phyloP scores from a whole-genome alignment of 768 basidiomycete species.

The Pulveroboletus sp. region DNA sequence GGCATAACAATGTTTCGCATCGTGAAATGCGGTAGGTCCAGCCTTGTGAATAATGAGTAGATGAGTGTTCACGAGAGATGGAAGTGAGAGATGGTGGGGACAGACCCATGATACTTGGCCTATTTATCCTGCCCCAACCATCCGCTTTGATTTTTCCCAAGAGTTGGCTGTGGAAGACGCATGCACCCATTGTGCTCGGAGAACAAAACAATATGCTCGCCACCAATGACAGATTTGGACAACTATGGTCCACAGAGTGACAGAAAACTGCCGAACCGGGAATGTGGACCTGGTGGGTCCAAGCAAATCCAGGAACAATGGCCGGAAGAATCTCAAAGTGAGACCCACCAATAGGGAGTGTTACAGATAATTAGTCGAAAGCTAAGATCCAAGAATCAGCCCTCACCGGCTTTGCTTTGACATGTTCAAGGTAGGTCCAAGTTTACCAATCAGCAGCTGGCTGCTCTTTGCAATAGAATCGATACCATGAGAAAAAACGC shows the following conservation, averaged over 20 bases:
- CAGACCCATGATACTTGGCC: background rate
- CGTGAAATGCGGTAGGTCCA: background rate
- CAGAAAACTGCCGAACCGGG: background rate
- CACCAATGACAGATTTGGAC: background rate
- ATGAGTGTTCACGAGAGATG: background rate
- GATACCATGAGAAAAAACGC: too few species aligned
- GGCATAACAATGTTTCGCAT: conserved; percentile 1
- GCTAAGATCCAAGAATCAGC: background rate
- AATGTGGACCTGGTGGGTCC: conserved; percentile 4
- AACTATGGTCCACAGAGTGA: background rate
- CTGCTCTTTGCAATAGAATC: too few species aligned
- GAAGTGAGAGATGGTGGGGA: background rate
- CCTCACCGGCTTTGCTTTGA: background rate
- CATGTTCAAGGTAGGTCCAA: background rate
- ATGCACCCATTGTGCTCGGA: background rate
- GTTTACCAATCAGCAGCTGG: too few species aligned
- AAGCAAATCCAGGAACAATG: conserved; percentile 1
- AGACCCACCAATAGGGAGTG: background rate
- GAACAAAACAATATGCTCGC: conserved; percentile 10
- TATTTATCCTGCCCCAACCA: conserved; percentile 12
- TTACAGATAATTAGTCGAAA: too few species aligned
- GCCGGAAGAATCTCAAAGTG: background rate
- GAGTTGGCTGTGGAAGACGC: conserved; percentile 6
- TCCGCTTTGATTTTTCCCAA: conserved; percentile 5
- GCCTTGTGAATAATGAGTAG: background rate